phyloP scores from a whole-genome alignment of 2,329 filamentous ascomycete species.

The Orbilia javanica region DNA sequence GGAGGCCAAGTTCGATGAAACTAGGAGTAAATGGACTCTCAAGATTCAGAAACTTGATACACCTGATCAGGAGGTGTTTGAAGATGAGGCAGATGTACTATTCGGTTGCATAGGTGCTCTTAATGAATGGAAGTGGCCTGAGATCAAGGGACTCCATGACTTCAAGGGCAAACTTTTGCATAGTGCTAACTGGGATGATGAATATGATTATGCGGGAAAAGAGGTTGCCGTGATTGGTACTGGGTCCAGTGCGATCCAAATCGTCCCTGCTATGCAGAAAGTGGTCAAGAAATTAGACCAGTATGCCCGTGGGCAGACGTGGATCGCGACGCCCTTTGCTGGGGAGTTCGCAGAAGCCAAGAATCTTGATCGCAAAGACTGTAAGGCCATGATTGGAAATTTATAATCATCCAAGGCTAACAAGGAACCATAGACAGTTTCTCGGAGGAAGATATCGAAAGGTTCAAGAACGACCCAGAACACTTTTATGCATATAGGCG shows the following conservation, averaged over 20 bases:
- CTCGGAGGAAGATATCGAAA: constrained; percentile 60
- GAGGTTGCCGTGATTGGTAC: constrained; percentile 72
- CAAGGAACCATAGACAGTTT: constrained; percentile 20
- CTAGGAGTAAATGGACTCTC: constrained; percentile 58
- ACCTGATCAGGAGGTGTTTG: constrained; percentile 57
- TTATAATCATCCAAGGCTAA: background rate
- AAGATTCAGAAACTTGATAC: constrained; percentile 59
- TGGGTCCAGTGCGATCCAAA: constrained; percentile 71
- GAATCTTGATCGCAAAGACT: constrained; percentile 64
- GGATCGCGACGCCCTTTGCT: constrained; percentile 63
- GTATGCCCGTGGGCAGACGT: constrained; percentile 63
- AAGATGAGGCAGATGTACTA: constrained; percentile 60
- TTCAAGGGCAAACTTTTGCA: constrained; percentile 70
- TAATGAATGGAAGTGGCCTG: constrained; percentile 71
- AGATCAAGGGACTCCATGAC: constrained; percentile 67
- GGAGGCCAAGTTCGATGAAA: constrained; percentile 66
- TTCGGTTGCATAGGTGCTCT: constrained; percentile 68
- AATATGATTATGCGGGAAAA: constrained; percentile 65
- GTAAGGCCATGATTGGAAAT: constrained; percentile 59
- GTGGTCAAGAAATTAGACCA: constrained; percentile 69
- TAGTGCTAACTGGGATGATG: constrained; percentile 69
- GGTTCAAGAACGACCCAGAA: constrained; percentile 57
- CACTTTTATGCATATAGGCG: constrained; percentile 58
- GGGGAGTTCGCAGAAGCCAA: constrained; percentile 63
- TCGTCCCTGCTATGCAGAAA: constrained; percentile 69